phyloP scores from a whole-genome alignment of 129 eudicot species.

The Sambucus nigra region DNA sequence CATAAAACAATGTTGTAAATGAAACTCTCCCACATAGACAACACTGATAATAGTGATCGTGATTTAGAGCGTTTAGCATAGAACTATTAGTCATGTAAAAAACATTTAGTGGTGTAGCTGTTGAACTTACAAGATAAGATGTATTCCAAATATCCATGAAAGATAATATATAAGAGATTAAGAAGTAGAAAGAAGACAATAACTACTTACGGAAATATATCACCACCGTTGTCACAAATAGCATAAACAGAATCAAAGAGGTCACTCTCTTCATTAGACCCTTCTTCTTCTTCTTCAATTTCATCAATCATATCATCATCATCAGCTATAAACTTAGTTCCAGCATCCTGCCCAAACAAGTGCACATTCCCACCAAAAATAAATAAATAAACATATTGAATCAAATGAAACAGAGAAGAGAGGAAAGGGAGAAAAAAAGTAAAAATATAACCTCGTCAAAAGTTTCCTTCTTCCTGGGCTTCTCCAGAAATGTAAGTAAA shows the following conservation, averaged over 20 bases:
- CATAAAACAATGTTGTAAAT: too few relatives aligned
- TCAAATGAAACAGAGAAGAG: not conserved
- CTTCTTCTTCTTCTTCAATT: slow-evolving; percentile 46
- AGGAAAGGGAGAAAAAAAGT: slow-evolving; percentile 7
- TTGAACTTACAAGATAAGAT: too few relatives aligned
- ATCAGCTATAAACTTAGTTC: slow-evolving; percentile 24
- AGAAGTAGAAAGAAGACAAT: not conserved
- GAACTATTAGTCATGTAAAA: not conserved
- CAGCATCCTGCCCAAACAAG: slow-evolving; percentile 35
- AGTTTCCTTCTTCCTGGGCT: slow-evolving; percentile 41
- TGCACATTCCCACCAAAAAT: slow-evolving; percentile 6
- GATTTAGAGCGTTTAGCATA: not conserved
- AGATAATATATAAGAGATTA: too few relatives aligned
- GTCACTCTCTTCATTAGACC: slow-evolving; percentile 50
- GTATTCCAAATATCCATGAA: too few relatives aligned
- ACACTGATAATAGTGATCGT: not conserved
- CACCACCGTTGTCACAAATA: slow-evolving; percentile 83
- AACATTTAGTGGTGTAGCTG: not conserved
- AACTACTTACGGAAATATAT: slow-evolving; percentile 35
- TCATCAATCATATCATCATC: slow-evolving; percentile 42
- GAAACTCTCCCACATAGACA: too few relatives aligned
- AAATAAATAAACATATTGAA: not conserved
- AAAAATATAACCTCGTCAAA: slow-evolving; percentile 36
- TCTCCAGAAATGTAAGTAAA: slow-evolving; percentile 45
- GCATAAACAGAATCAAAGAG: slow-evolving; percentile 66